These are phyloP conservation scores for Sugiyamaella novakii DNA, from an alignment of 1,139 yeast species.

Conservation along the genomic window DNA sequence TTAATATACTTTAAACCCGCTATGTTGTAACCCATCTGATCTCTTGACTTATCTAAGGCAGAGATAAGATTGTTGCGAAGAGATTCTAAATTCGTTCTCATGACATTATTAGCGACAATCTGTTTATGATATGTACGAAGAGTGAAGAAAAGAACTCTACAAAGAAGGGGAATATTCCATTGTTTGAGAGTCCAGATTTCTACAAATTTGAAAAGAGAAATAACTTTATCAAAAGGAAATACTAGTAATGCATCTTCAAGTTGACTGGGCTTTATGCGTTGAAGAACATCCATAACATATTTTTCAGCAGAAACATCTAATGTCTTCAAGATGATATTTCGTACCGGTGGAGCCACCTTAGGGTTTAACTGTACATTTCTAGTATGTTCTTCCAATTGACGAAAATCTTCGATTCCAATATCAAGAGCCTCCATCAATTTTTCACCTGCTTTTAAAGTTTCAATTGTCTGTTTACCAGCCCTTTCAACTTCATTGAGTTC, in stretches of 20 bases:
- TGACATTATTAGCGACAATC: constrained; percentile 45
- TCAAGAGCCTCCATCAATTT: constrained; percentile 90
- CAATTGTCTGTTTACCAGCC: constrained; percentile 83
- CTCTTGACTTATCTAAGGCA: constrained; percentile 55
- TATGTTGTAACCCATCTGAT: constrained; percentile 79
- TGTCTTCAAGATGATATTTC: constrained; percentile 71
- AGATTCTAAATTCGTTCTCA: constrained; percentile 43
- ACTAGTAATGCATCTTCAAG: constrained; percentile 90
- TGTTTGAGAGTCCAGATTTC: constrained; percentile 67
- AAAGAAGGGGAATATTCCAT: constrained; percentile 61
- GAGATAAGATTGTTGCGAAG: constrained; percentile 40
- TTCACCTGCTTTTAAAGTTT: constrained; percentile 94
- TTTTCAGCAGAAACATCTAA: constrained; percentile 71
- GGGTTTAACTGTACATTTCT: constrained; percentile 47
- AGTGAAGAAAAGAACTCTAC: constrained; percentile 73
- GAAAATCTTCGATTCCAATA: constrained; percentile 71
- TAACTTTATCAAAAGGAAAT: constrained; percentile 82
- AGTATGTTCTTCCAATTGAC: constrained; percentile 55
- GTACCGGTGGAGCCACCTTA: constrained; percentile 62
- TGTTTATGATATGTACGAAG: constrained; percentile 77
- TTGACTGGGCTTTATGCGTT: constrained; percentile 76
- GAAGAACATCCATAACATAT: constrained; percentile 71
- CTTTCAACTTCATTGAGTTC: constrained; percentile 56
- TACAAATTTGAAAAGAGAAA: constrained; percentile 68
- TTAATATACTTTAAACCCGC: constrained; percentile 77